Evolutionary conservation across 352 stramenopile genomes (phyloP).

Genomic region (Globisporangium recalcitrans): DNA sequence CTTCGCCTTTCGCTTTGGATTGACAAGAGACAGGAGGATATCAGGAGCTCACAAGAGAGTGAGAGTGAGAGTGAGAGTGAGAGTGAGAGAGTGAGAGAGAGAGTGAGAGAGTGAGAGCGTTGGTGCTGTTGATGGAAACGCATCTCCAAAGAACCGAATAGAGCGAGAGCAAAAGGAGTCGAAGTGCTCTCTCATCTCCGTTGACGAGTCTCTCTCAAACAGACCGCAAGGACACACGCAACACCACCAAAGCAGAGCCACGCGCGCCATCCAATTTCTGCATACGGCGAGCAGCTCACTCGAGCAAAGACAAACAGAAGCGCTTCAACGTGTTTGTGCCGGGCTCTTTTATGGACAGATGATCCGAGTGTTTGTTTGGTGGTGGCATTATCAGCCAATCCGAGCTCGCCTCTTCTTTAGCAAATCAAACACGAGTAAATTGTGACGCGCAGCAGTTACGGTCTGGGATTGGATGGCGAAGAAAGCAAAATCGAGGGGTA

Average conservation of each 20-base stretch:
- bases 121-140: no score
- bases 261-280: neutral
- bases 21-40: no score
- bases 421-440: neutral
- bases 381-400: conserved; percentile 1
- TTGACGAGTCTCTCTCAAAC: neutral
- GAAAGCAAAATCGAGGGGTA: no score
- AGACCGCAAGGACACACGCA: no score
- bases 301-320: neutral
- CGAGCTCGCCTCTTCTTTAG: neutral
- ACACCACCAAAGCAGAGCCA: neutral
- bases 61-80: no score
- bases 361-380: neutral
- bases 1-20: no score
- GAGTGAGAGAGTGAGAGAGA: no score
- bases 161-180: no score
- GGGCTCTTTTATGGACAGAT: neutral
- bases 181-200: neutral
- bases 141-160: no score
- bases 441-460: neutral
- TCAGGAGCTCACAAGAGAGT: no score
- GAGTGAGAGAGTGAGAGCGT: no score
- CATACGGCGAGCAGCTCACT: neutral
- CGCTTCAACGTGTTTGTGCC: neutral
- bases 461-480: neutral